Evolutionary conservation across 2,329 filamentous ascomycete species (phyloP).

Genomic region (Aspergillus bombycis): DNA sequence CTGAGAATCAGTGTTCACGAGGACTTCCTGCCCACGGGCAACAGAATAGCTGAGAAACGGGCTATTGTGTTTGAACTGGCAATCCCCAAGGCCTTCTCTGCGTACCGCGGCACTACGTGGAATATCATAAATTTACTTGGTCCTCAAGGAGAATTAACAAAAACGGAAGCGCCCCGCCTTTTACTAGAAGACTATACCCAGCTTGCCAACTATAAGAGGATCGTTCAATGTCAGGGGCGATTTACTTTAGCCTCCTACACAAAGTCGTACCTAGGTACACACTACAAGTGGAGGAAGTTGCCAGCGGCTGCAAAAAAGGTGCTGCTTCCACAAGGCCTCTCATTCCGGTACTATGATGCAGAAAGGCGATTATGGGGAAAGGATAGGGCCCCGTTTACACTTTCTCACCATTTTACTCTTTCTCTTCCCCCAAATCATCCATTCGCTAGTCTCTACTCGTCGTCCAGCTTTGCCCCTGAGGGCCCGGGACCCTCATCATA

Average conservation of each 20-base stretch:
- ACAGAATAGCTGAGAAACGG: conserved; percentile 46
- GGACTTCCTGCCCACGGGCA: conserved; percentile 24
- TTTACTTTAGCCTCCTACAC: conserved; percentile 49
- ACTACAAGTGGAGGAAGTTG: conserved; percentile 50
- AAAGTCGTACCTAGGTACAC: conserved; percentile 53
- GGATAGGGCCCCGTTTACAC: conserved; percentile 34
- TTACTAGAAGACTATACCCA: conserved; percentile 38
- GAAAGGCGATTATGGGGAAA: too few species aligned
- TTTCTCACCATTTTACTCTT: conserved; percentile 51
- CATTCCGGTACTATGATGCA: conserved; percentile 54
- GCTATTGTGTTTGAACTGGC: conserved; percentile 57
- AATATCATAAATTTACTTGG: conserved; percentile 45
- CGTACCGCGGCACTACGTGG: conserved; percentile 60
- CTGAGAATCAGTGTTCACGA: conserved; percentile 55
- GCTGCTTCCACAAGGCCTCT: conserved; percentile 51
- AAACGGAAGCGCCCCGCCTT: too few species aligned
- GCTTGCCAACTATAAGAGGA: conserved; percentile 29
- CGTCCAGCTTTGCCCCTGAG: conserved; percentile 32
- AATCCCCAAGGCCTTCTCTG: conserved; percentile 48
- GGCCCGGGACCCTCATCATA: conserved; percentile 54
- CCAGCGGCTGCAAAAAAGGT: conserved; percentile 48
- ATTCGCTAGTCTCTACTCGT: conserved; percentile 35
- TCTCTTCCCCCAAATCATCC: conserved; percentile 42
- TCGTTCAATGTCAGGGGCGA: conserved; percentile 6
- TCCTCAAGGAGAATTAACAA: conserved; percentile 26